phyloP scores from a whole-genome alignment of 495 filamentous ascomycete species.

The Astrothelium subdiscretum region DNA sequence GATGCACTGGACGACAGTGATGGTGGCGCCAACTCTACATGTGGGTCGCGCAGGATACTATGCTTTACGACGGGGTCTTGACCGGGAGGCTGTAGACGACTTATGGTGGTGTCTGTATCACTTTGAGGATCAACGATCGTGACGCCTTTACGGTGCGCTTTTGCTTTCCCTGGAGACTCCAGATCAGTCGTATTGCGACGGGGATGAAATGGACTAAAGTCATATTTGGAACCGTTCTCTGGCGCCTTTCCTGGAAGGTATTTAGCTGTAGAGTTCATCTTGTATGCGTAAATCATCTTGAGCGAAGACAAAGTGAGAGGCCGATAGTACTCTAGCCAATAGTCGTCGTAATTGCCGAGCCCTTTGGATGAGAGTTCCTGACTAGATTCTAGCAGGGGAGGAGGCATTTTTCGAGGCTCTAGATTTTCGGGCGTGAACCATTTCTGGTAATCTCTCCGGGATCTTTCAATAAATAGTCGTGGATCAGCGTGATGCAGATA shows the following conservation, averaged over 20 bases:
- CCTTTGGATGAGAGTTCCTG: neutral
- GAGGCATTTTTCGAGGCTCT: constrained; percentile 35
- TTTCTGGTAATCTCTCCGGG: constrained; percentile 58
- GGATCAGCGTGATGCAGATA: constrained; percentile 90
- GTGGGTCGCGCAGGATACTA: constrained; percentile 23
- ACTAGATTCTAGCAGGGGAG: constrained; percentile 34
- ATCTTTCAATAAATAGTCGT: constrained; percentile 52
- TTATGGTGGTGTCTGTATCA: constrained; percentile 11
- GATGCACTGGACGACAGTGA: constrained; percentile 9
- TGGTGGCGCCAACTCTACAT: neutral
- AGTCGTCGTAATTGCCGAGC: constrained; percentile 72
- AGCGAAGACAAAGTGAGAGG: constrained; percentile 77
- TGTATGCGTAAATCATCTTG: constrained; percentile 76
- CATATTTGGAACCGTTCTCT: constrained; percentile 47
- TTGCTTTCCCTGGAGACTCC: constrained; percentile 35
- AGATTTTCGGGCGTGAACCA: constrained; percentile 82
- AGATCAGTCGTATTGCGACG: constrained; percentile 26
- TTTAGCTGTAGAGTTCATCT: constrained; percentile 74
- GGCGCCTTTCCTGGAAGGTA: constrained; percentile 65
- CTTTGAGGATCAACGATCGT: constrained; percentile 47
- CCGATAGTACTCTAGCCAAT: constrained; percentile 97
- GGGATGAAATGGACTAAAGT: constrained; percentile 54
- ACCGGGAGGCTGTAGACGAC: neutral
- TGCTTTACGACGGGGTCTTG: constrained; percentile 15
- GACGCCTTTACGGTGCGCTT: constrained; percentile 44